Conservation (phyloP, 2,329 filamentous ascomycete genomes). For the Blastomyces gilchristii region DNA sequence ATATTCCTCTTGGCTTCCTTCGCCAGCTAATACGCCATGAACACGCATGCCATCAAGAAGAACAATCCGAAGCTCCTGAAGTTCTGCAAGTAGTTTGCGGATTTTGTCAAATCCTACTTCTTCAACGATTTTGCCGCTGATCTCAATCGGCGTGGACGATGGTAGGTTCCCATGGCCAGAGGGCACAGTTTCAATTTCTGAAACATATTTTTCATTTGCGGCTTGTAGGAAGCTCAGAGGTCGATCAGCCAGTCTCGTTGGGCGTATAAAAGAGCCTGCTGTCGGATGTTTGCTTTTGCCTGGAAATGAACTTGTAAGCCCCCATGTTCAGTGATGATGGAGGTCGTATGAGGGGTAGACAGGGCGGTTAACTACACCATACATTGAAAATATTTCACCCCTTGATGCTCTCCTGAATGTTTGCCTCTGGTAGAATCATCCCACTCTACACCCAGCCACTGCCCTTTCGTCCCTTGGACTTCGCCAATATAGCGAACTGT, state of each 20-base stretch:
- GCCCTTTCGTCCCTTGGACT: conserved; percentile 63
- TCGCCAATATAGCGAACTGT: conserved; percentile 75
- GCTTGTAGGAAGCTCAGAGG: conserved; percentile 68
- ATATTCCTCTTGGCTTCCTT: conserved; percentile 15
- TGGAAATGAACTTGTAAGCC: conserved; percentile 28
- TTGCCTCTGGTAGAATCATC: conserved; percentile 79
- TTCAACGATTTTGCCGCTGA: conserved; percentile 75
- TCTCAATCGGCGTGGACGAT: conserved; percentile 48
- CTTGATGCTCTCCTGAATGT: conserved; percentile 76
- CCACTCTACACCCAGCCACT: conserved; percentile 96
- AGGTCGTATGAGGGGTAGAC: neutral
- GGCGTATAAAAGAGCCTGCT: conserved; percentile 78
- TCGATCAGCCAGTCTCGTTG: conserved; percentile 57
- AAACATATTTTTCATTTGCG: conserved; percentile 72
- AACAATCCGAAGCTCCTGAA: conserved; percentile 68
- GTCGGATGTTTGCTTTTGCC: conserved; percentile 54
- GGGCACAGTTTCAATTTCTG: conserved; percentile 34
- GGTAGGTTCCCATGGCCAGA: neutral
- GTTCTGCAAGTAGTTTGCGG: conserved; percentile 60
- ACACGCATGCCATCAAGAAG: conserved; percentile 71
- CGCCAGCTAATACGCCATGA: conserved; percentile 24
- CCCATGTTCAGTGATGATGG: neutral
- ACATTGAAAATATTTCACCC: conserved; percentile 75
- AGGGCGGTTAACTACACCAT: conserved; percentile 17
- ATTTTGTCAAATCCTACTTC: conserved; percentile 96